Base-by-base conservation (phyloP, 176 grass and related monocot species). In the Oryza australiensis region DNA sequence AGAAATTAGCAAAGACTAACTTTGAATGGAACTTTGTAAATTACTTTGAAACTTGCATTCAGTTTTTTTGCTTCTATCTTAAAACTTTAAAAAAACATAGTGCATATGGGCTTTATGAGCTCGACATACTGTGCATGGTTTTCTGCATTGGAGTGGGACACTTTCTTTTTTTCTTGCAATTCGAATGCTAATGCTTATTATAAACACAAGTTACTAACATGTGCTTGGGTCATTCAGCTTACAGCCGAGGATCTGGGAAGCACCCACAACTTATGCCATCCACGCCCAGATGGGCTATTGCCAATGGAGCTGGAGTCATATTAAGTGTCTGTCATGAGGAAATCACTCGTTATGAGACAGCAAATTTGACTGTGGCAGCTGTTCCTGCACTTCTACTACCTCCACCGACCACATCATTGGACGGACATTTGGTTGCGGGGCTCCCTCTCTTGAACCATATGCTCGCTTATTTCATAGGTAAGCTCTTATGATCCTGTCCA, bases 251-350 rank as follows among this genome's bases (percentile, higher is more conserved):
- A 79, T 88, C 97, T 84, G 97, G 97, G 63, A 99, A 99, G 83
- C 97, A 96, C 73, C 97, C 97, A 59, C 97, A 99, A 74, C 91
- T 99, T 73, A 99, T 99, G 97, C 93, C 93, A 48, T 96, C 97
- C 53, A 99, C 97, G 62, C 97, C 97, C 18, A 93, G 97, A 94
- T 99, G 97, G 97, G 97, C 97, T 63, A 93, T 99, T 81, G 97
- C 93, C 45, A 99, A 99, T 88, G 97, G 97, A 49, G 97, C 97
- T 86, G 97, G 97, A 80, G 97, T 99, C 73, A 99, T 99, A 76
- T 76, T 96, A 83, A 96, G 93, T 85, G 97, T 99, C 48, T 99
- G 97, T 83, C 93, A 99, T 77, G 97, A 96, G 83, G 97, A 96
- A 86, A 91, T 99, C 62, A 66, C 89, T 81, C 91, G 83, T 30